Conservation (phyloP, 106 monocot species). For the Vanilla planifolia region DNA sequence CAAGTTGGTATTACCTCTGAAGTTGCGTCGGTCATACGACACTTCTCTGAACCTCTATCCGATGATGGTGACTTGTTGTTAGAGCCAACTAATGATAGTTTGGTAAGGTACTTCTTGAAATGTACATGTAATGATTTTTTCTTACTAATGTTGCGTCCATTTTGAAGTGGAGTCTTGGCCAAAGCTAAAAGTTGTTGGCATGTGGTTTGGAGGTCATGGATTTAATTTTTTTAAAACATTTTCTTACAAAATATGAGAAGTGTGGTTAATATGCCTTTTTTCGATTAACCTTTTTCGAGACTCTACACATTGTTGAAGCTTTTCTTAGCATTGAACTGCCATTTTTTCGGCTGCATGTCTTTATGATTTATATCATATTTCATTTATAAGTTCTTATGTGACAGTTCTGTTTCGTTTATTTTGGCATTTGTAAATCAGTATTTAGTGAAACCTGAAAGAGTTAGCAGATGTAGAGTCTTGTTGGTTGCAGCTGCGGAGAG, state of each 20-base stretch:
- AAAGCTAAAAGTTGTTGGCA: too few species aligned
- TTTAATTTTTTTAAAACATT: too few species aligned
- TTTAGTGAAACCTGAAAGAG: conserved; percentile 34
- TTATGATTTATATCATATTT: background rate
- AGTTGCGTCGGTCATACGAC: conserved; percentile 65
- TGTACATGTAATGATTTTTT: background rate
- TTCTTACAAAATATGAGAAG: too few species aligned
- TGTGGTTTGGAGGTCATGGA: too few species aligned
- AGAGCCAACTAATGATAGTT: conserved; percentile 9
- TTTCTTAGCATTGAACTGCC: background rate
- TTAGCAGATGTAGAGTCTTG: conserved; percentile 47
- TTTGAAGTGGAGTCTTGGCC: too few species aligned
- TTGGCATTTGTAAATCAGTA: conserved; percentile 27
- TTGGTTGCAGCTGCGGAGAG: conserved; percentile 69
- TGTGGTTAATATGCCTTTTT: too few species aligned
- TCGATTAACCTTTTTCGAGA: too few species aligned
- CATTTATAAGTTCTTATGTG: background rate
- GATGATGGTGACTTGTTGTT: conserved; percentile 28
- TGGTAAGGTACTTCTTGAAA: conserved; percentile 25
- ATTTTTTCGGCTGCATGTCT: background rate
- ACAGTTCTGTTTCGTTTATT: background rate
- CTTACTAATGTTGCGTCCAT: background rate
- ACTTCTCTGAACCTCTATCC: conserved; percentile 52
- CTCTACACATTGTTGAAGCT: too few species aligned
- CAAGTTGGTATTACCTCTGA: conserved; percentile 55